A percentile compares a stretch with the other conserved stretches of the same genome.
Evolutionary conservation across 202 grass and related monocot genomes (phyloP).

Genomic region (Cymbopogon flexuosus): DNA sequence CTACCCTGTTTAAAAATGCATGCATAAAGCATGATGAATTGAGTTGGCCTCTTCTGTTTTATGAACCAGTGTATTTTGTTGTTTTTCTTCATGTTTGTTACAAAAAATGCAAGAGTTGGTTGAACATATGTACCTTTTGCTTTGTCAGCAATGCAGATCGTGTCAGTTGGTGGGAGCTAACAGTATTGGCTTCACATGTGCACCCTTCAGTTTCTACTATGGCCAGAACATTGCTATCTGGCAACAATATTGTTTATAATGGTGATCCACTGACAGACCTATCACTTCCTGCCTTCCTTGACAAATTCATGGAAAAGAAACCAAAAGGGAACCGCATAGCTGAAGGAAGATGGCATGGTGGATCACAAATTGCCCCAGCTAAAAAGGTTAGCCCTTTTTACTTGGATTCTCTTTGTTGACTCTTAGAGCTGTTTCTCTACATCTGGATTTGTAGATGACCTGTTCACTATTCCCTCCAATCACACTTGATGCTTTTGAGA

Average conservation of each 20-base stretch:
- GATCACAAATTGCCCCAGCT: constrained; percentile 81
- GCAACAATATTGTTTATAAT: constrained; percentile 85
- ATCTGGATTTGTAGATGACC: background rate
- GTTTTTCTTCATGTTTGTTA: constrained; percentile 9
- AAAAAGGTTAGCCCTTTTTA: constrained; percentile 56
- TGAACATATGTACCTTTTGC: constrained; percentile 27
- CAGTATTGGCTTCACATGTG: constrained; percentile 67
- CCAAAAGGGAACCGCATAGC: constrained; percentile 66
- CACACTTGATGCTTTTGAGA: background rate
- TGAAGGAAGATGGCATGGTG: constrained; percentile 95
- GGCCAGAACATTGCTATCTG: constrained; percentile 77
- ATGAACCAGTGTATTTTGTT: background rate
- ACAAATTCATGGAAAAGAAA: constrained; percentile 99
- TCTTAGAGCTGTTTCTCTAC: background rate
- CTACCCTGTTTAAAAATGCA: background rate
- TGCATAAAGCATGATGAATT: background rate
- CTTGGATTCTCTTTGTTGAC: constrained; percentile 9
- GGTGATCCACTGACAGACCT: constrained; percentile 83
- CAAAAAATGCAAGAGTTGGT: background rate
- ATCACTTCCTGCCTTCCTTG: constrained; percentile 79
- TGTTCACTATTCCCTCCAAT: background rate
- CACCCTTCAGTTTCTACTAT: constrained; percentile 93
- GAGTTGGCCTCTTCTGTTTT: background rate
- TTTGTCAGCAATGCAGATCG: constrained; percentile 73
- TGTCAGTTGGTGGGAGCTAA: constrained; percentile 85